Evolutionary conservation across 2,329 filamentous ascomycete genomes (phyloP), one percentile per base, ranked within the genome.

Genomic region (Verruconis gallopava): DNA sequence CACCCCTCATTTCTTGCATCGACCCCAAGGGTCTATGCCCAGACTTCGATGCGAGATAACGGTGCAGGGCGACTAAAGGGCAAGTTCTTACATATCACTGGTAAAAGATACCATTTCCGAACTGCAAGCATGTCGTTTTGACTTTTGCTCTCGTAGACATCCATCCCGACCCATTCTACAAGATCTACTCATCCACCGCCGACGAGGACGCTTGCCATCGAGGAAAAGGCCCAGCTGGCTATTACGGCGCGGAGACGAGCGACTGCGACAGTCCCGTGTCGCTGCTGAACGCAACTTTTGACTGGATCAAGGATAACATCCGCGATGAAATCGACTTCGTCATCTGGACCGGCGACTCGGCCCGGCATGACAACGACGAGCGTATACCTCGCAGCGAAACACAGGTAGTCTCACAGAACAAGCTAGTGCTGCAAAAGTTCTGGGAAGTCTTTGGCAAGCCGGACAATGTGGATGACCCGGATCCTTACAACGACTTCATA

Each of bases 301-400:
- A 79, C 53, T 98, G 89, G 89, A 81, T 98, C 40, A 69, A 76
- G 35, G 72, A 77, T 34, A 79, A 93, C 53, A 55, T 94, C 44
- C 80, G 74, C 55, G 81, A 88, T 55, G 63, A 78, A 3, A 72
- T 95, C 48, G 86, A 95, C 59, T 95, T 95, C 57, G 79, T 94
- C 38, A 67, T 94, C 38, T 94, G 86, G 86, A 94, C 88, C 1
- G 86, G 86, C 49, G 86, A 95, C 60, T 89, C 81, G 21, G 85
- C 83, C 15, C 75, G 86, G 49, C 86, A 95, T 61, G 88, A 94
- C 60, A 89, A 81, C 58, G 86, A 94, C 57, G 82, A 89, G 57
- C 62, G 73, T 37, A 69, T 83, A 22, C 89, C 89, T 11, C 81
- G 91, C 49, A 83, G 71, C 28, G 70, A 77, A 32, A 67, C 72